phyloP scores from a whole-genome alignment of 2,329 filamentous ascomycete genomes.

The Pleoardoris graminearum region DNA sequence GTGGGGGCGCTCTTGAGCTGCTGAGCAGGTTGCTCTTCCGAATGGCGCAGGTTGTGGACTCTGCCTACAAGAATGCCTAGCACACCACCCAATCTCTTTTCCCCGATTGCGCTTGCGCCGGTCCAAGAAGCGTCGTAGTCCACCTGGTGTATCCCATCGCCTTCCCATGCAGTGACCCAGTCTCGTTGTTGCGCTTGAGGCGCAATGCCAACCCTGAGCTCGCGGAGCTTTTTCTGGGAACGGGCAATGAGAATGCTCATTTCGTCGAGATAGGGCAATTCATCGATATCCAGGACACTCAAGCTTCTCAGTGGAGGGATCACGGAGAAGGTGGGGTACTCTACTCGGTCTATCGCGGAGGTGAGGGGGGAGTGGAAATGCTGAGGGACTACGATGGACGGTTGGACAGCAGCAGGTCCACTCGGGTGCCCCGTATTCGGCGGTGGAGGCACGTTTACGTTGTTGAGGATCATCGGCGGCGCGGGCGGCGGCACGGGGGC shows the following conservation, averaged over 20 bases:
- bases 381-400: conserved; percentile 38
- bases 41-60: conserved; percentile 61
- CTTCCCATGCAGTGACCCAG: conserved; percentile 67
- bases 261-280: conserved; percentile 80
- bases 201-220: conserved; percentile 75
- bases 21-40: conserved; percentile 27
- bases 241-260: conserved; percentile 76
- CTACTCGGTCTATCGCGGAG: conserved; percentile 58
- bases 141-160: conserved; percentile 64
- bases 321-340: conserved; percentile 79
- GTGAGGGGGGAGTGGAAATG: conserved; percentile 30
- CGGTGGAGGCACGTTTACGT: conserved; percentile 43
- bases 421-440: conserved; percentile 44
- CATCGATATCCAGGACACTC: conserved; percentile 79
- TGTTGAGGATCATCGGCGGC: conserved; percentile 45
- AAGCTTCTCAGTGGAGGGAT: conserved; percentile 74
- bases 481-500: conserved; percentile 40
- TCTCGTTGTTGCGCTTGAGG: conserved; percentile 55
- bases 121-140: conserved; percentile 62
- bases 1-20: conserved; percentile 13
- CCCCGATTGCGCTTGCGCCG: conserved; percentile 56
- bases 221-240: conserved; percentile 66
- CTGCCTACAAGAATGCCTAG: conserved; percentile 70
- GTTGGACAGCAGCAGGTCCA: conserved; percentile 36
- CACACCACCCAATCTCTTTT: conserved; percentile 67